A percentile compares a stretch with the other conserved stretches of the same genome.
Conservation (phyloP, 371 early-diverging fungal species). For the Blakeslea trispora region DNA sequence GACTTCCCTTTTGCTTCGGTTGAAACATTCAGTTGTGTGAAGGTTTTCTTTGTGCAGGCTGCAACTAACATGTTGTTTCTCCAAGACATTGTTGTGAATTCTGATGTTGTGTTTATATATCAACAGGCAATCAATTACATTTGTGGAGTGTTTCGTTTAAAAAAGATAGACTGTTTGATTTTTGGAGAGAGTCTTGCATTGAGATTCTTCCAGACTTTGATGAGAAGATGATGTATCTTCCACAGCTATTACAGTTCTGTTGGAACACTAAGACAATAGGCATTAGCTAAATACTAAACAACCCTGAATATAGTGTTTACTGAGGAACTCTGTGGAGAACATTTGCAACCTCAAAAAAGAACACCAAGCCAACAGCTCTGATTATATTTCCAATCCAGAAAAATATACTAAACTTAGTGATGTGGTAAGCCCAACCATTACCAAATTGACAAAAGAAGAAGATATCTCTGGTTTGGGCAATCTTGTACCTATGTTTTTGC, state of each 20-base stretch:
- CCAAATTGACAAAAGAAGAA: conserved; percentile 8
- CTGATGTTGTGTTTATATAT: conserved; percentile 1
- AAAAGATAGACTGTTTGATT: conserved; percentile 4
- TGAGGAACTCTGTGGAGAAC: too few species aligned
- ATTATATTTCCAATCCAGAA: too few species aligned
- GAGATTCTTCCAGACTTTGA: conserved; percentile 1
- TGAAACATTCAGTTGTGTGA: background rate
- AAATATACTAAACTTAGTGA: background rate
- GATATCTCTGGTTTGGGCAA: conserved; percentile 6
- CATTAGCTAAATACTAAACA: too few species aligned
- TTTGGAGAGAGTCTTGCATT: conserved; percentile 9
- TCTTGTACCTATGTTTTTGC: background rate
- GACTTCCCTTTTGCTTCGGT: conserved; percentile 1
- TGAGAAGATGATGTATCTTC: conserved; percentile 3
- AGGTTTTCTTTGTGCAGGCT: conserved; percentile 3
- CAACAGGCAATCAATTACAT: background rate
- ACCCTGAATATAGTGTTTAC: too few species aligned
- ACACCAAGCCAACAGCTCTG: too few species aligned
- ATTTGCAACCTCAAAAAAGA: too few species aligned
- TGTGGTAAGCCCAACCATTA: background rate
- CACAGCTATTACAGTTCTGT: background rate
- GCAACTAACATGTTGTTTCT: conserved; percentile 1
- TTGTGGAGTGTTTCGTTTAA: conserved; percentile 3
- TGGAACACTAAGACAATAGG: background rate
- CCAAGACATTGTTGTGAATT: background rate